Base-by-base conservation (phyloP, 2,329 filamentous ascomycete species). In the Tolypocladium ophioglossoides region DNA sequence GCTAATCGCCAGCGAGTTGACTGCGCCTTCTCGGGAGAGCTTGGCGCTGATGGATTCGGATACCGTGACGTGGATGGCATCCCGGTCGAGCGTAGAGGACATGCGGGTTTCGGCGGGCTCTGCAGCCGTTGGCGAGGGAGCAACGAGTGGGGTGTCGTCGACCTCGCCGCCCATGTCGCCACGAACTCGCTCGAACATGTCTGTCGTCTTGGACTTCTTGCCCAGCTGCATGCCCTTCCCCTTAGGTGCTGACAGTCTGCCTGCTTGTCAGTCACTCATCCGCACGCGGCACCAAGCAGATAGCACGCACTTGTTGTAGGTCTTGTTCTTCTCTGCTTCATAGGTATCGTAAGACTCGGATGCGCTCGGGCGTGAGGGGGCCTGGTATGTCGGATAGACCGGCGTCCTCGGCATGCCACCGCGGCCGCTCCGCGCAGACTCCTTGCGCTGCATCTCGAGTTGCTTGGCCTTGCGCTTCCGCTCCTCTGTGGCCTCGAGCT, bases 181-280 rank as follows among this genome's bases (percentile, higher is more conserved):
- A 61, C 91, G 86, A 37, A 99, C 91, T 65, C 91, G 88, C 72
- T 97, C 92, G 69, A 95, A 97, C 79, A 97, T 96, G 70, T 95
- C 92, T 34, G 88, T 95, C 24, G 89, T 91, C 78, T 97, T 97
- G 57, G 89, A 95, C 76, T 99, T 99, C 78, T 97, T 97, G 72
- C 94, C 94, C 55, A 99, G 78, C 72, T 97, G 92, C 95, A 99
- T 99, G 62, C 94, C 94, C 78, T 99, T 99, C 64, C 90, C 91
- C 74, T 95, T 90, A 56, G 86, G 82, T 51, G 88, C 82, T 65
- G 82, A 68, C 51, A 79, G 39, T 24, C 54, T 52, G 38, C 11
- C 8, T 30, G 18, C 5, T 22, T 24, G 34, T 55, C 44, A 55
- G 53, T 35, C 9, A 24, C 47, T 30, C 7, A 10, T 44, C 24